These are phyloP conservation scores for Calonectria pseudoreteaudii DNA, from an alignment of 2,329 filamentous ascomycete genomes.

Conservation along the genomic window DNA sequence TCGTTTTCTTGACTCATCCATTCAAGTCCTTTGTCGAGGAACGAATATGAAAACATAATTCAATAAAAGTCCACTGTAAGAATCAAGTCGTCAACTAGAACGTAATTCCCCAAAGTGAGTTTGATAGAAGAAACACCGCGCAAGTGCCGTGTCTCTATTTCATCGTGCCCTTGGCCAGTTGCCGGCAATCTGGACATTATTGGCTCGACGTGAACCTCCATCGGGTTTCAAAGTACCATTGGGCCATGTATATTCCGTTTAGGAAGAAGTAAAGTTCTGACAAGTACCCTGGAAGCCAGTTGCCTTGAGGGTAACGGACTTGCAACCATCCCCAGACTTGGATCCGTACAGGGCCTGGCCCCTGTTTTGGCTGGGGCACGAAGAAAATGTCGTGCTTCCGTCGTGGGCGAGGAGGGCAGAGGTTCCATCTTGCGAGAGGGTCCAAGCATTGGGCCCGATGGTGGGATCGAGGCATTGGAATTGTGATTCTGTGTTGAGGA, in stretches of 20 bases:
- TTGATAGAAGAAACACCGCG: neutral
- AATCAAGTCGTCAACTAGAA: neutral
- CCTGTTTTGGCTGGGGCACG: conserved; percentile 39
- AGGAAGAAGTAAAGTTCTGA: conserved; percentile 27
- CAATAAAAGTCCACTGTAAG: neutral
- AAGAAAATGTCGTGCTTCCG: conserved; percentile 37
- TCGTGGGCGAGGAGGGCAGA: conserved; percentile 41
- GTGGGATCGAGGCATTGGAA: conserved; percentile 49
- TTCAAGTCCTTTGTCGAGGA: no score
- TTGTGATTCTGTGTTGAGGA: conserved; percentile 39
- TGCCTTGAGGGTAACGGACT: conserved; percentile 40
- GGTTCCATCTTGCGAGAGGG: conserved; percentile 36
- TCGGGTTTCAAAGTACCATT: neutral
- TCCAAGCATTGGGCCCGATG: conserved; percentile 45
- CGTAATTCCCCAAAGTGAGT: neutral
- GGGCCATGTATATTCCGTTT: neutral
- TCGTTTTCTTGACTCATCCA: neutral
- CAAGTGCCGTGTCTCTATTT: neutral
- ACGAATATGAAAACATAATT: neutral
- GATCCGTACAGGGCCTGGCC: conserved; percentile 42
- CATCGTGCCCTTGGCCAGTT: neutral
- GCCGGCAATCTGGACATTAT: neutral
- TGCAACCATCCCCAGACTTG: conserved; percentile 36
- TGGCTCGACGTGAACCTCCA: neutral
- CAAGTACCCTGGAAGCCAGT: conserved; percentile 44